These are phyloP conservation scores for Camellia japonica DNA, from an alignment of 148 eudicot species.

Conservation along the genomic window DNA sequence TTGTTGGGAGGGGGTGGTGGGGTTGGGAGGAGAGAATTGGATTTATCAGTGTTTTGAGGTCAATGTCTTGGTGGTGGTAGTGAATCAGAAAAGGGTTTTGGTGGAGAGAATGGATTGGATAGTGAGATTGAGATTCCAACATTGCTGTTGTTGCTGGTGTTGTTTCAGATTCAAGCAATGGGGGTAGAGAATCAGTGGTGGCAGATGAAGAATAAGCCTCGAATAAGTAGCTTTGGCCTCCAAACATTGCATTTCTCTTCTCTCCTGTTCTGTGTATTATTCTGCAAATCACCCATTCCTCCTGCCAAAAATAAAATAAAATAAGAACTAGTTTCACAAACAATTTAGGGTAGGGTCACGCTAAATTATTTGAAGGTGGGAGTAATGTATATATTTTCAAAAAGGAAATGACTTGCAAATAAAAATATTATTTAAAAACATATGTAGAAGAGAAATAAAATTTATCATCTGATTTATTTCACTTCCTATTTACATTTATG, in stretches of 20 bases:
- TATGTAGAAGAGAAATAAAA: too few relatives aligned
- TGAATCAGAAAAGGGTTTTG: conserved; percentile 19
- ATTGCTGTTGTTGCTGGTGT: background rate
- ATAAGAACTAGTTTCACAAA: background rate
- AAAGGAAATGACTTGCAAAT: too few relatives aligned
- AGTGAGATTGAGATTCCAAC: conserved; percentile 11
- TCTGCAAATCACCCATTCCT: conserved; percentile 89
- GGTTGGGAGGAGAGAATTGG: background rate
- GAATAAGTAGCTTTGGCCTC: conserved; percentile 20
- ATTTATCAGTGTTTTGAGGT: conserved; percentile 12
- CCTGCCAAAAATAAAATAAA: conserved; percentile 32
- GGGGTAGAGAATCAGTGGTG: conserved; percentile 30
- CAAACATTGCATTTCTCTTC: conserved; percentile 29
- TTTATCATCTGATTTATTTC: too few relatives aligned
- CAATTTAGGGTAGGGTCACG: too few relatives aligned
- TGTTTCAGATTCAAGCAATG: conserved; percentile 32
- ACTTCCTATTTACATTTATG: too few relatives aligned
- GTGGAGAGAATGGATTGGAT: background rate
- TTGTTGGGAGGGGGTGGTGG: conserved; percentile 5
- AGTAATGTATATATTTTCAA: too few relatives aligned
- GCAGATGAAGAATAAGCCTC: conserved; percentile 19
- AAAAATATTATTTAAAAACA: too few relatives aligned
- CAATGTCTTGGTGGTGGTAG: conserved; percentile 13
- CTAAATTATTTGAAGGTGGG: too few relatives aligned
- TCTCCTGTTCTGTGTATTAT: conserved; percentile 53